These are phyloP conservation scores for Monoraphidium neglectum DNA, from an alignment of 139 green algal species.

Conservation along the genomic window DNA sequence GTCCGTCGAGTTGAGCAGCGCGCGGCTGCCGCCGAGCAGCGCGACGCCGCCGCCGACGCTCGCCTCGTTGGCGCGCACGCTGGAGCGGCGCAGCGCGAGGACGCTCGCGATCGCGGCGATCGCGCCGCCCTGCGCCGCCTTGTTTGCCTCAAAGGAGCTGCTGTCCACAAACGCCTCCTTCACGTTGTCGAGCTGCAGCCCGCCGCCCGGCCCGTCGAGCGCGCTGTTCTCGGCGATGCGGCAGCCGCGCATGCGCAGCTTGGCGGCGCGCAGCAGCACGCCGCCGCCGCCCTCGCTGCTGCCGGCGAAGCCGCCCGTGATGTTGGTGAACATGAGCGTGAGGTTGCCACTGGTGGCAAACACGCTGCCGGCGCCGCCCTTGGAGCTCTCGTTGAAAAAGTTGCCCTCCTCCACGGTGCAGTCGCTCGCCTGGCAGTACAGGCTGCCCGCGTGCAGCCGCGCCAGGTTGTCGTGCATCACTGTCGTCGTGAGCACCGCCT, in stretches of 20 bases:
- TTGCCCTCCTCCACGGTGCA: slow-evolving; percentile 18
- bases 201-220: slow-evolving; percentile 16
- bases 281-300: slow-evolving; percentile 7
- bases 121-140: slow-evolving; percentile 9
- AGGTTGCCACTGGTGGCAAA: slow-evolving; percentile 4
- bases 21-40: slow-evolving; percentile 1
- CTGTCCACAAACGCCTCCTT: neutral
- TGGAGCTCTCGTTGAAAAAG: neutral
- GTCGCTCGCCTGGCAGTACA: slow-evolving; percentile 21
- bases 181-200: neutral
- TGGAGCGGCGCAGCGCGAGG: slow-evolving; percentile 10
- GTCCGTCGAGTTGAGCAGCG: slow-evolving; percentile 23
- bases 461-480: slow-evolving; percentile 20
- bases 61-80: slow-evolving; percentile 20
- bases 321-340: slow-evolving; percentile 1
- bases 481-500: neutral
- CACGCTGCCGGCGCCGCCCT: slow-evolving; percentile 15
- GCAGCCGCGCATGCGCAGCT: slow-evolving; percentile 14
- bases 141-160: slow-evolving; percentile 20
- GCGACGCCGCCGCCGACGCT: slow-evolving; percentile 21
- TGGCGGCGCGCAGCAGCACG: neutral
- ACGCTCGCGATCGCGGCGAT: slow-evolving; percentile 1
- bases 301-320: neutral
- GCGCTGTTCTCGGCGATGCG: slow-evolving; percentile 10
- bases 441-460: slow-evolving; percentile 11